phyloP scores from a whole-genome alignment of 2,329 filamentous ascomycete genomes.

The Beauveria varroae region DNA sequence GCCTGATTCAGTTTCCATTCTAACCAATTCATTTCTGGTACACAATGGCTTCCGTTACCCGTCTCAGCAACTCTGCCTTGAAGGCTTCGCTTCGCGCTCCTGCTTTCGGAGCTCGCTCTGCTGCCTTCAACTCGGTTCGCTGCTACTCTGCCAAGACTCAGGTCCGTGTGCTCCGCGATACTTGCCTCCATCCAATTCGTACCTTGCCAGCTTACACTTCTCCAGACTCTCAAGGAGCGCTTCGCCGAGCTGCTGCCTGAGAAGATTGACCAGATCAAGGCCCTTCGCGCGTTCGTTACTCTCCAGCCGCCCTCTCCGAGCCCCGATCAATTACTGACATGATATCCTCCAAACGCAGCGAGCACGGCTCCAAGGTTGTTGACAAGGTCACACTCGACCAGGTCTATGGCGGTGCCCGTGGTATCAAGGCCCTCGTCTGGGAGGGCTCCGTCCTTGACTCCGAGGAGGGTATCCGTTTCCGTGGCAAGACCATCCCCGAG shows the following conservation, averaged over 20 bases:
- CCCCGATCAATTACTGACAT: constrained; percentile 7
- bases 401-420: constrained; percentile 97
- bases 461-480: constrained; percentile 98
- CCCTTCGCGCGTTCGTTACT: constrained; percentile 76
- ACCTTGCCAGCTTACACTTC: constrained; percentile 13
- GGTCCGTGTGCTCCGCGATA: constrained; percentile 42
- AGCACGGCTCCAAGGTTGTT: constrained; percentile 89
- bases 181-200: neutral
- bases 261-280: constrained; percentile 99
- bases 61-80: constrained; percentile 74
- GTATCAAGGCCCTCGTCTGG: constrained; percentile 98
- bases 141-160: constrained; percentile 91
- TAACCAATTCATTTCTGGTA: constrained; percentile 13
- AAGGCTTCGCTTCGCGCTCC: constrained; percentile 65
- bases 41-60: constrained; percentile 77
- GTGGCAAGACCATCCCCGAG: constrained; percentile 98
- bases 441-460: constrained; percentile 97
- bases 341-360: constrained; percentile 44
- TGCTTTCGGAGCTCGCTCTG: constrained; percentile 59
- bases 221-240: constrained; percentile 90
- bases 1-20: constrained; percentile 12
- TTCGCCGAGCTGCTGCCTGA: constrained; percentile 93
- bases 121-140: constrained; percentile 74
- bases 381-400: constrained; percentile 99
- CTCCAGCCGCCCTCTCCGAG: constrained; percentile 8